Percentiles rank a stretch among this genome's conserved stretches.
These are phyloP conservation scores for Anethum foeniculum DNA, from an alignment of 140 eudicot genomes.

Conservation along the genomic window DNA sequence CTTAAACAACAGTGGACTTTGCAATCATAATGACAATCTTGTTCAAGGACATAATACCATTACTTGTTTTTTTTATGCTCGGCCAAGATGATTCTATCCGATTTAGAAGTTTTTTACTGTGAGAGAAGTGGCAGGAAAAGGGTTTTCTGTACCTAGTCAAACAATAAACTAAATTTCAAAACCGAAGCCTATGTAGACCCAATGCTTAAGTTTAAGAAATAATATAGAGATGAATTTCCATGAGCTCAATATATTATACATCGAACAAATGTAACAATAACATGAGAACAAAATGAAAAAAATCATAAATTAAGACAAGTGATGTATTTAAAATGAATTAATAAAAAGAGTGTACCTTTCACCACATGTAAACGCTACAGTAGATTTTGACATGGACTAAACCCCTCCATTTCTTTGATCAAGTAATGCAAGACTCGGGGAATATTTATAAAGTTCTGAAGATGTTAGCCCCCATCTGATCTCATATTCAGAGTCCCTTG, in stretches of 20 bases:
- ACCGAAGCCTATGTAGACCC: background rate
- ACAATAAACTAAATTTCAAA: background rate
- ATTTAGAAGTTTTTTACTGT: background rate
- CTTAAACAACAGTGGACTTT: background rate
- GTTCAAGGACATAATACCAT: background rate
- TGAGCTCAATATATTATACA: background rate
- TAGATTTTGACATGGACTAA: background rate
- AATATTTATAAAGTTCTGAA: background rate
- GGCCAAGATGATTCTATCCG: background rate
- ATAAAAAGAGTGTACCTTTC: background rate
- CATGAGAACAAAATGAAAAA: background rate
- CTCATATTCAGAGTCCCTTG: background rate
- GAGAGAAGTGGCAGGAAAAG: background rate
- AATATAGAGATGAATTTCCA: background rate
- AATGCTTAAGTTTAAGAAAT: background rate
- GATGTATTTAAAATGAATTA: background rate
- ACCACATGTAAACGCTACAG: background rate
- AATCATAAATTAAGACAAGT: background rate
- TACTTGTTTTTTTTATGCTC: background rate
- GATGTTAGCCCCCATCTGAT: background rate
- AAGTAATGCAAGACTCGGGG: background rate
- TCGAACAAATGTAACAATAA: background rate
- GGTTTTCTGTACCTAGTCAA: background rate
- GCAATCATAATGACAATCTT: background rate
- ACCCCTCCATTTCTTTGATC: background rate